A percentile compares a stretch with the other conserved stretches of the same genome.
These are phyloP conservation scores for Vitis rotundifolia DNA, from an alignment of 164 flowering plant species.

Conservation along the genomic window DNA sequence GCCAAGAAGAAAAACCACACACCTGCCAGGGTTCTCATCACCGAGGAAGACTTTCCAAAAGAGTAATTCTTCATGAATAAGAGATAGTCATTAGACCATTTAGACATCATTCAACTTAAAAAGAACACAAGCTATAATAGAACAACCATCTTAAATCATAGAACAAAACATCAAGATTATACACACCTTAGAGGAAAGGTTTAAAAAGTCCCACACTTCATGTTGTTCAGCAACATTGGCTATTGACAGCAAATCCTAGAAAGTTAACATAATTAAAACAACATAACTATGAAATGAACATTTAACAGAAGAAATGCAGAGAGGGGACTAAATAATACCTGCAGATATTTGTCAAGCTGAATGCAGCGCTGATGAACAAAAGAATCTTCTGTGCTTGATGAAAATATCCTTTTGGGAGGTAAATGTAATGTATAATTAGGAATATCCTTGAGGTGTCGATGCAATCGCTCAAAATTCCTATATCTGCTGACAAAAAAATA, in stretches of 20 bases:
- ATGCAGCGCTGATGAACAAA: constrained; percentile 98
- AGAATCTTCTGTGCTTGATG: constrained; percentile 97
- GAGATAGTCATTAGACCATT: constrained; percentile 11
- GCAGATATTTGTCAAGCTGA: constrained; percentile 94
- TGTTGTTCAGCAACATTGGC: constrained; percentile 99
- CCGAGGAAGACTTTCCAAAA: constrained; percentile 89
- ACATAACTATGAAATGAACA: constrained; percentile 9
- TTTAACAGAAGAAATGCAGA: constrained; percentile 3
- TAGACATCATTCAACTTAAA: background rate
- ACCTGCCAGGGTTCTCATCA: constrained; percentile 97
- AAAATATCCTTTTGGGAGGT: constrained; percentile 98
- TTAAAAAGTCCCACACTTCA: constrained; percentile 99
- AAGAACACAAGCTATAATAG: constrained; percentile 4
- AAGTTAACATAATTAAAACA: constrained; percentile 13
- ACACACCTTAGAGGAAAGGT: constrained; percentile 84
- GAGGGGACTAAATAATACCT: constrained; percentile 43
- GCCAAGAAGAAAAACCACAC: constrained; percentile 17
- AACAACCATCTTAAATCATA: background rate
- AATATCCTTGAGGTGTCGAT: constrained; percentile 90
- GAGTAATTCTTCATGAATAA: constrained; percentile 73
- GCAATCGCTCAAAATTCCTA: constrained; percentile 94
- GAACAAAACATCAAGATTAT: constrained; percentile 6
- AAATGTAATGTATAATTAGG: constrained; percentile 90
- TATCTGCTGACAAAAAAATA: constrained; percentile 55
- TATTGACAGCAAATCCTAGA: constrained; percentile 93